Base-by-base conservation (phyloP, 331 rosid genomes). In the Dryas integrifolia region DNA sequence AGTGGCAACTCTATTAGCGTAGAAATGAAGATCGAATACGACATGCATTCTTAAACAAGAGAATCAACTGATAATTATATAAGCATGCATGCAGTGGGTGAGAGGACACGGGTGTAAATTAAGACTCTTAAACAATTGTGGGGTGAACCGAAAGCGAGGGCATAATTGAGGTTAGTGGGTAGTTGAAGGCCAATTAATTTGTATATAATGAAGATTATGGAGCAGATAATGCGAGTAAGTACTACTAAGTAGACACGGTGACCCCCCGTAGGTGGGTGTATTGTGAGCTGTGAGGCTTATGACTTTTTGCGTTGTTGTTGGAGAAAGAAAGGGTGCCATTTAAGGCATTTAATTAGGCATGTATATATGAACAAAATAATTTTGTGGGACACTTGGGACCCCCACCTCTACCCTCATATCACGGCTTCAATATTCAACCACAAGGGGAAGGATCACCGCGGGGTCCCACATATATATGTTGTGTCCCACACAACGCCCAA, bases 241-340 rank as follows among this genome's bases (percentile, higher is more conserved):
- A n/a, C n/a, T n/a, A n/a, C n/a, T n/a, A n/a, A n/a, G 26, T 10
- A 40, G 77, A 65, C 82, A 65, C 0, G 14, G 64, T 65, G 69
- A 53, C 40, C n/a, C 53, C 15, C 35, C 15, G 47, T 59, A 35
- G 74, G 46, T 46, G 62, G 62, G 41, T 67, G 39, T 55, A n/a
- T 40, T 18, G 58, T 65, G 78, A 73, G 82, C 78, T 73, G 82
- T 73, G 77, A 50, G 9, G 49, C 55, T 65, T 35, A 40, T 50
- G 58, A 61, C 71, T 62, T 69, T 69, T 5, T 59, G 74, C 39
- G 67, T 38, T 13, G 65, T n/a, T 7, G 46, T 48, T 64, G 75
- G 47, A 56, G 58, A 56, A 68, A 73, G 75, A 67, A 79, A 72
- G 75, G 71, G 75, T 69, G 67, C 40, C 70, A 64, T 40, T 55